phyloP scores from a whole-genome alignment of 225 moss, liverwort and hornwort species.

The Physcomitrium patens region DNA sequence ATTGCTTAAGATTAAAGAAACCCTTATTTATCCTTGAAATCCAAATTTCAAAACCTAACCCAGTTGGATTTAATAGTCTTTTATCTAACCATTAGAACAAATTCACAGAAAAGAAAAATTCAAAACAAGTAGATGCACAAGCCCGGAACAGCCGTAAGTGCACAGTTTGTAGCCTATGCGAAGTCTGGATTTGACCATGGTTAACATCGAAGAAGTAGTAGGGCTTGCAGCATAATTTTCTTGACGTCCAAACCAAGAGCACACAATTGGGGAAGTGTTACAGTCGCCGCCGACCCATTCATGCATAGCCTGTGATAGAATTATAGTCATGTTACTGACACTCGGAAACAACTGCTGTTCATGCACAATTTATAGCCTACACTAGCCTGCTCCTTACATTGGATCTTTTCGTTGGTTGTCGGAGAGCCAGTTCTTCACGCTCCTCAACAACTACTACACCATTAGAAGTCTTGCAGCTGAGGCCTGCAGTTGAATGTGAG shows the following conservation, averaged over 20 bases:
- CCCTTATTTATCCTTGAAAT: no score
- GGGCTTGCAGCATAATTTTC: neutral
- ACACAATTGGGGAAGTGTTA: neutral
- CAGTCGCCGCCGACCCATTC: slow-evolving; percentile 44
- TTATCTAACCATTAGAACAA: no score
- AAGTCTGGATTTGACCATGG: no score
- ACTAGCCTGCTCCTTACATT: slow-evolving; percentile 18
- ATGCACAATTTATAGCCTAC: neutral
- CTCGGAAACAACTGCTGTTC: neutral
- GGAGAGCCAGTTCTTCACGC: slow-evolving; percentile 30
- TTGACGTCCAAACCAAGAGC: slow-evolving; percentile 3
- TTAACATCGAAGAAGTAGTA: slow-evolving; percentile 9
- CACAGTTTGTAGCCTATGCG: no score
- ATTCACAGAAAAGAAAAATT: no score
- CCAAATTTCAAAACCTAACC: no score
- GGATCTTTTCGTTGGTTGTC: slow-evolving; percentile 14
- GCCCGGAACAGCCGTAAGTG: no score
- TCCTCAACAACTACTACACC: slow-evolving; percentile 33
- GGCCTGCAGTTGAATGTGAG: slow-evolving; percentile 27
- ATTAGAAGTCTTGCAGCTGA: slow-evolving; percentile 35
- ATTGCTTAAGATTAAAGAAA: no score
- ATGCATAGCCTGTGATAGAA: slow-evolving; percentile 38
- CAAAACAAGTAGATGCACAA: no score
- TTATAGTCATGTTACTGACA: neutral
- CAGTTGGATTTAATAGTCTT: no score